A percentile compares a stretch with the other conserved stretches of the same genome.
phyloP scores from a whole-genome alignment of 345 rosid genomes.

The Corymbia maculata region DNA sequence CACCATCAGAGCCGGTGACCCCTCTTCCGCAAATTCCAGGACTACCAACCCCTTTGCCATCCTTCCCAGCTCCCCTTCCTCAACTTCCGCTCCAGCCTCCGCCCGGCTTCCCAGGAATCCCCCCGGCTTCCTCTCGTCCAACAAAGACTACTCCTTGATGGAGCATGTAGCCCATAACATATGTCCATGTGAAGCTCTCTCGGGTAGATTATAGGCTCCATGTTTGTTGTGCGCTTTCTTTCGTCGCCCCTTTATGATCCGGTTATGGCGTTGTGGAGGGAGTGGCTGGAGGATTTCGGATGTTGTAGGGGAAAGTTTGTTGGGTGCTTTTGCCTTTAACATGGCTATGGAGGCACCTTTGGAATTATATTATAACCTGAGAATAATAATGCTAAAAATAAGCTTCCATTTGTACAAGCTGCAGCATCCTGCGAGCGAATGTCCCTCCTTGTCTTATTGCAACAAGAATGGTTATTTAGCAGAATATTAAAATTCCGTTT shows the following conservation, averaged over 20 bases:
- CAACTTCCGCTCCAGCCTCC: slow-evolving; percentile 21
- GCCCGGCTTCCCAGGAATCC: slow-evolving; percentile 25
- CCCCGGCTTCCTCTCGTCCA: slow-evolving; percentile 27
- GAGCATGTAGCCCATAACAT: not conserved
- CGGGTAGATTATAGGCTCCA: not conserved
- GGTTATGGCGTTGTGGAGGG: not conserved
- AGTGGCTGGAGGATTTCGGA: not conserved
- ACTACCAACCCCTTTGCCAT: slow-evolving; percentile 10
- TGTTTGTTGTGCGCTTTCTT: not conserved
- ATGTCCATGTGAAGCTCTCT: not conserved
- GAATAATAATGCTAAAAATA: not conserved
- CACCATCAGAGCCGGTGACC: slow-evolving; percentile 1
- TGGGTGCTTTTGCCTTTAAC: not conserved
- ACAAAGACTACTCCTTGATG: slow-evolving; percentile 10
- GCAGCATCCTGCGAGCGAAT: not conserved
- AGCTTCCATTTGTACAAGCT: not conserved
- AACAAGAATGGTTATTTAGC: not conserved
- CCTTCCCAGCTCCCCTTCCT: slow-evolving; percentile 26
- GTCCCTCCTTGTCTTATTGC: not conserved
- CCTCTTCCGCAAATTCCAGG: slow-evolving; percentile 4
- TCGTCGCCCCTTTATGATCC: not conserved
- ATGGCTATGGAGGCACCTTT: not conserved
- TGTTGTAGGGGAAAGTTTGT: not conserved
- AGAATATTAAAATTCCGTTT: not conserved
- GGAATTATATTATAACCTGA: not conserved